phyloP scores from a whole-genome alignment of 2,329 filamentous ascomycete species.

The Trichothecium roseum region DNA sequence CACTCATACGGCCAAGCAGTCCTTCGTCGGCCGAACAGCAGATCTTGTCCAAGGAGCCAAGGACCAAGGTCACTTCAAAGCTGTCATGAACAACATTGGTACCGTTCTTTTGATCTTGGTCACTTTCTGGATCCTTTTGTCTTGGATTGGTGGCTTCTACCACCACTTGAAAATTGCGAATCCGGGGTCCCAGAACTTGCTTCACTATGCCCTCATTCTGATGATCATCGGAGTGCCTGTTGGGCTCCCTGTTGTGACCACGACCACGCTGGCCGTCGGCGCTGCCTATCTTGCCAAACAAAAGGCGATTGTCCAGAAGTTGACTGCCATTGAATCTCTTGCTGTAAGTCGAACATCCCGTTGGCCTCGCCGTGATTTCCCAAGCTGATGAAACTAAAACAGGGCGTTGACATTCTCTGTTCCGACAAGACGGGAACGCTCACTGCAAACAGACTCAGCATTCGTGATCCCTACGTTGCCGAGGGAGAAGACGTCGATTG shows the following conservation, averaged over 20 bases:
- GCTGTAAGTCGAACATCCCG: slow-evolving; percentile 26
- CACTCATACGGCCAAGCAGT: slow-evolving; percentile 56
- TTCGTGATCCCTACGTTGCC: slow-evolving; percentile 66
- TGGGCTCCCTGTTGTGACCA: slow-evolving; percentile 70
- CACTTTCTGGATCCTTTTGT: slow-evolving; percentile 64
- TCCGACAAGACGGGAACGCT: slow-evolving; percentile 76
- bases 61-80: slow-evolving; percentile 72
- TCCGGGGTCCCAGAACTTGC: slow-evolving; percentile 49
- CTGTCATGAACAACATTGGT: slow-evolving; percentile 75
- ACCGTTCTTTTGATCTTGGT: slow-evolving; percentile 64
- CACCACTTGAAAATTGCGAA: slow-evolving; percentile 53
- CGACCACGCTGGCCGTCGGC: slow-evolving; percentile 67
- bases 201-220: slow-evolving; percentile 59
- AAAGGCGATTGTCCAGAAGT: slow-evolving; percentile 71
- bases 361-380: neutral
- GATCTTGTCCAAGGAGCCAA: slow-evolving; percentile 64
- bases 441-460: slow-evolving; percentile 64
- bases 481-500: slow-evolving; percentile 72
- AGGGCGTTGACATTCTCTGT: slow-evolving; percentile 66
- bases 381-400: slow-evolving; percentile 4
- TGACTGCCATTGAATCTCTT: slow-evolving; percentile 68
- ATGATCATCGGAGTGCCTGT: slow-evolving; percentile 72
- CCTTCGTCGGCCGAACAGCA: slow-evolving; percentile 69
- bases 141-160: slow-evolving; percentile 75
- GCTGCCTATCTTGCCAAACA: slow-evolving; percentile 68